phyloP scores from a whole-genome alignment of 73 alveolate species.

The Paramecium sonneborni region DNA sequence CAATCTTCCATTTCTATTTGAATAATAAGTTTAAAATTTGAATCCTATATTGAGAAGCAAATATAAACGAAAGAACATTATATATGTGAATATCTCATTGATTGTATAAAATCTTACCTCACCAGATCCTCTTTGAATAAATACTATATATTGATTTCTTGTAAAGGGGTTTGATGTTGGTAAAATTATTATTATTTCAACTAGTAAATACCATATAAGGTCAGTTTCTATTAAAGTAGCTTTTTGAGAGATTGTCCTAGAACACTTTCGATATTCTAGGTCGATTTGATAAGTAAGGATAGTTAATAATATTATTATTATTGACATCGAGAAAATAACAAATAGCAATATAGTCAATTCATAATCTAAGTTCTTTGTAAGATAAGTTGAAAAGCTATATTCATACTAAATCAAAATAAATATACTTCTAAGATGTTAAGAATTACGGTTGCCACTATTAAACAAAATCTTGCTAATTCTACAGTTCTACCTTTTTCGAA shows the following conservation, averaged over 20 bases:
- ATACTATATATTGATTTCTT: neutral
- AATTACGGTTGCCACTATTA: neutral
- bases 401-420: neutral
- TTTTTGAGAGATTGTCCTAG: neutral
- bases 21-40: neutral
- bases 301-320: neutral
- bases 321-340: neutral
- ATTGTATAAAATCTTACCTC: neutral
- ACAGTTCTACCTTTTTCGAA: neutral
- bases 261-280: neutral
- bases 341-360: neutral
- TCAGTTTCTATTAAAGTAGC: neutral
- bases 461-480: neutral
- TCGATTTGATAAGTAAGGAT: neutral
- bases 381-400: neutral
- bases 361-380: neutral
- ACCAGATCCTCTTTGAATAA: neutral
- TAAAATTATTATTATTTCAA: neutral
- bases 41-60: neutral
- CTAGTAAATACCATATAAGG: neutral
- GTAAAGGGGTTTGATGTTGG: slow-evolving; percentile 1
- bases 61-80: neutral
- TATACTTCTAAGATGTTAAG: neutral
- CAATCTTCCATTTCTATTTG: neutral
- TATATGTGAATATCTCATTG: slow-evolving; percentile 1